These are phyloP conservation scores for Pichia sp. DNA, from an alignment of 1,139 yeast genomes.

Conservation along the genomic window DNA sequence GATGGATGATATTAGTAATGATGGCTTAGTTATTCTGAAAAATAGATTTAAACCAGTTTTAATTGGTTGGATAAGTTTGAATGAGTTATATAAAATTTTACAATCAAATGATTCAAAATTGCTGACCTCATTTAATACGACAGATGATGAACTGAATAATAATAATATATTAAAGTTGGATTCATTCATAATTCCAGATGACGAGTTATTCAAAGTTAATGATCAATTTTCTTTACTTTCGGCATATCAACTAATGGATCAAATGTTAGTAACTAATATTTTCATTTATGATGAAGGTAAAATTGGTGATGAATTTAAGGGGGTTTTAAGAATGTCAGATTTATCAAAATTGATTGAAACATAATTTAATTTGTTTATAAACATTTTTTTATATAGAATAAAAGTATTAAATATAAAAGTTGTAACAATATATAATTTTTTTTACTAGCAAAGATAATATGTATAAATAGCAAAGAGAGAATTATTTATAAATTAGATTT, in stretches of 20 bases:
- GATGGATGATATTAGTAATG: constrained; percentile 7
- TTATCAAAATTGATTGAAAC: constrained; percentile 17
- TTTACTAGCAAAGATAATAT: background rate
- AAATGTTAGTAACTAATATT: constrained; percentile 24
- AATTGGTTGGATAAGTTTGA: constrained; percentile 13
- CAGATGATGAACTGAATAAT: background rate
- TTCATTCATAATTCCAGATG: constrained; percentile 2
- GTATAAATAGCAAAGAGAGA: background rate
- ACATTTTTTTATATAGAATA: background rate
- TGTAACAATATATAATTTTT: background rate
- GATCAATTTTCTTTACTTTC: constrained; percentile 25
- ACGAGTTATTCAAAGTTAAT: constrained; percentile 21
- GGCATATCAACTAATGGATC: constrained; percentile 29
- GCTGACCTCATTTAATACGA: constrained; percentile 5
- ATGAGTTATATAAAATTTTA: constrained; percentile 5
- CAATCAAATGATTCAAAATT: background rate
- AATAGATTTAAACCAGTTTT: constrained; percentile 5
- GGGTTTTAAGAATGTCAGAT: constrained; percentile 25
- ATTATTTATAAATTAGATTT: constrained; percentile 7
- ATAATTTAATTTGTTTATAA: background rate
- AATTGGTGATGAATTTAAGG: constrained; percentile 19
- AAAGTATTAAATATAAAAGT: background rate
- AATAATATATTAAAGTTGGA: constrained; percentile 5
- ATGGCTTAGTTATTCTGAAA: constrained; percentile 15
- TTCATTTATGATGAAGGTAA: constrained; percentile 17